phyloP scores from a whole-genome alignment of 2,329 filamentous ascomycete species.

The Fusarium nelsonii region DNA sequence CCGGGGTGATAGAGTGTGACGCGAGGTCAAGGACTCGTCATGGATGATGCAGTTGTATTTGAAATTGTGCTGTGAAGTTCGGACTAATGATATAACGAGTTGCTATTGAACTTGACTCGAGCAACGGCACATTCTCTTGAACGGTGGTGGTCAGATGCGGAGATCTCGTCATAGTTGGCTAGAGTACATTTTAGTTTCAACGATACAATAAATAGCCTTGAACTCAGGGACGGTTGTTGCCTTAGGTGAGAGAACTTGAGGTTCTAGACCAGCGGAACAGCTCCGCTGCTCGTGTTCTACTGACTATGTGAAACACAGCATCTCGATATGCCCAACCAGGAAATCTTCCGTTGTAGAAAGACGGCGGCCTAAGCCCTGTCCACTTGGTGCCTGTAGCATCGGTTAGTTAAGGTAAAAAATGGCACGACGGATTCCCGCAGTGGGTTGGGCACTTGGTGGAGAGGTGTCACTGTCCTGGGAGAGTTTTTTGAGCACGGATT shows the following conservation, averaged over 20 bases:
- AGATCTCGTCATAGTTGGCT: slow-evolving; percentile 1
- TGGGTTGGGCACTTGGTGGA: slow-evolving; percentile 23
- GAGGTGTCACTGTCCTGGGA: slow-evolving; percentile 1
- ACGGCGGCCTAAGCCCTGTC: slow-evolving; percentile 34
- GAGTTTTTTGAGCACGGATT: slow-evolving; percentile 29
- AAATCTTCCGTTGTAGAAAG: slow-evolving; percentile 20
- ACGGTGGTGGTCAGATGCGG: neutral
- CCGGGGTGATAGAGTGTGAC: slow-evolving; percentile 3
- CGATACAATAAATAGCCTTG: neutral
- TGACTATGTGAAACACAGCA: slow-evolving; percentile 6
- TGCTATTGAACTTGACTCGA: neutral
- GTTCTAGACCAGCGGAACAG: slow-evolving; percentile 3
- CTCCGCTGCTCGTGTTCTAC: neutral
- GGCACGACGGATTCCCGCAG: slow-evolving; percentile 35
- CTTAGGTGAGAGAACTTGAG: neutral
- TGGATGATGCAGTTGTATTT: neutral
- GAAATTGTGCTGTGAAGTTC: neutral
- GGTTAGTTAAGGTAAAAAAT: slow-evolving; percentile 25
- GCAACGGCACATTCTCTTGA: neutral
- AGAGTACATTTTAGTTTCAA: slow-evolving; percentile 1
- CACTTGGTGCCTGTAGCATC: slow-evolving; percentile 33
- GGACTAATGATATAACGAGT: neutral
- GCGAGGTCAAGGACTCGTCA: neutral
- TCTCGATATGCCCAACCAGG: slow-evolving; percentile 5
- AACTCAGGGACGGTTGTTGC: neutral